Conservation (phyloP, 2,329 filamentous ascomycete genomes). For the Aspergillus texensis region DNA sequence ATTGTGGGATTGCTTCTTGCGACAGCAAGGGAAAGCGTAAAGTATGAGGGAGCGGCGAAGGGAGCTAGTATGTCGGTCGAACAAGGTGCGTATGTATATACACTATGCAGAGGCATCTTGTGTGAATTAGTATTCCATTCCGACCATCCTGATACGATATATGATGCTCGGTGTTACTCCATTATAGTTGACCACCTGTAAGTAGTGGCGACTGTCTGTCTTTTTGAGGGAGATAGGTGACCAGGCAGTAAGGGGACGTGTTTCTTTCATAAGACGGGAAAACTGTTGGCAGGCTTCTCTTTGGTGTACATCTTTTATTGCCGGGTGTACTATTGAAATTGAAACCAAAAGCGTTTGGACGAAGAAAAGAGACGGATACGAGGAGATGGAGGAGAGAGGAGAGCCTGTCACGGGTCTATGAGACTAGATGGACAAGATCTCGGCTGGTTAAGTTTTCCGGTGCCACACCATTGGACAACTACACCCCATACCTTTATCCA, state of each 20-base stretch:
- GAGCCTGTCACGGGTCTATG: not conserved
- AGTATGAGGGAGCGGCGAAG: not conserved
- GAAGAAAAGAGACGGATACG: not conserved
- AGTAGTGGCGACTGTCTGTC: not conserved
- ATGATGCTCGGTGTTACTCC: not conserved
- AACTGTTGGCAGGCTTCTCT: too few relatives aligned
- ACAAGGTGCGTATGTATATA: not conserved
- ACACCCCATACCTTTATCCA: not conserved
- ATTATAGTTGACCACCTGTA: not conserved
- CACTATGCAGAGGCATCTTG: not conserved
- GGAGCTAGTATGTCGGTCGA: not conserved
- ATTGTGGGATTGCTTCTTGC: not conserved
- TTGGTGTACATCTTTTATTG: not conserved
- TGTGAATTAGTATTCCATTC: not conserved
- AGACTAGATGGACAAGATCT: not conserved
- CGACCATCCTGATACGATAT: not conserved
- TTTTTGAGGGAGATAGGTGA: not conserved
- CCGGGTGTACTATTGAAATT: not conserved
- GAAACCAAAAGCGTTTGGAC: not conserved
- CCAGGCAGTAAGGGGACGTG: not conserved
- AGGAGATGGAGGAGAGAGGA: not conserved
- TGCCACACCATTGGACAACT: not conserved
- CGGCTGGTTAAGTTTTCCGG: conserved; percentile 15
- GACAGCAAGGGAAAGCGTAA: too few relatives aligned
- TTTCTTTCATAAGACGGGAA: not conserved